Evolutionary conservation across 2,329 filamentous ascomycete genomes (phyloP).

Genomic region (Tolypocladium album): DNA sequence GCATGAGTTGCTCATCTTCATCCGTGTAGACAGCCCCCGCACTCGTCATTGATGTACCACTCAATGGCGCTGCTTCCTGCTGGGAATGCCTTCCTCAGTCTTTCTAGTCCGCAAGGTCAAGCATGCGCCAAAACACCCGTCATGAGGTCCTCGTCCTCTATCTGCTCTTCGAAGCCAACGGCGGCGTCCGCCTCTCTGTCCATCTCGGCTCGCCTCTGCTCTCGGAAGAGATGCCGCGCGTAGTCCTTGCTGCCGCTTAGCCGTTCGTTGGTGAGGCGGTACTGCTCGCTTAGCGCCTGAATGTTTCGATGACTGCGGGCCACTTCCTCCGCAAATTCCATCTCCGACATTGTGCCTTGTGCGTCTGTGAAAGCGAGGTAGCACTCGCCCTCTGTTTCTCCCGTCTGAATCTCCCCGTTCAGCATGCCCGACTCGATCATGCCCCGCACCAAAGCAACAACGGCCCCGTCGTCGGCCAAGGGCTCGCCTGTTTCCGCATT

Average conservation of each 20-base stretch:
- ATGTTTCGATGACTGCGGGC: constrained; percentile 29
- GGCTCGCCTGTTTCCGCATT: constrained; percentile 40
- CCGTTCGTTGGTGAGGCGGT: constrained; percentile 41
- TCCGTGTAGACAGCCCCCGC: not conserved
- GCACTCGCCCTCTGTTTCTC: constrained; percentile 26
- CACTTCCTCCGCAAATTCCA: constrained; percentile 37
- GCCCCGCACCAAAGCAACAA: constrained; percentile 33
- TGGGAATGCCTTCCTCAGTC: not conserved
- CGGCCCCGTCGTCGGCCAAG: constrained; percentile 30
- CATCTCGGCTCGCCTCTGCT: constrained; percentile 36
- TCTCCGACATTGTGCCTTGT: constrained; percentile 34
- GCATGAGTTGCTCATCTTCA: not conserved
- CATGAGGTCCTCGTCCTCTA: constrained; percentile 55
- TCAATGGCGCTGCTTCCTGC: not conserved
- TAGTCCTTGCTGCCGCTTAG: constrained; percentile 47
- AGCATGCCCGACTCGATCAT: constrained; percentile 49
- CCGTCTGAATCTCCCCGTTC: constrained; percentile 37
- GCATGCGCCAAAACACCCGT: constrained; percentile 25
- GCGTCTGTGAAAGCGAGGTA: constrained; percentile 41
- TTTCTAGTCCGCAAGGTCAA: not conserved
- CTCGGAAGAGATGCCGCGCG: constrained; percentile 32
- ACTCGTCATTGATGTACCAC: not conserved
- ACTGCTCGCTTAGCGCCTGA: constrained; percentile 32
- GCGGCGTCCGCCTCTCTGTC: constrained; percentile 21
- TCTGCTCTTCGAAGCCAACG: constrained; percentile 32